A percentile compares a stretch with the other conserved stretches of the same genome.
phyloP scores from a whole-genome alignment of 768 basidiomycete species.

The Candolleomyces aberdarensis region DNA sequence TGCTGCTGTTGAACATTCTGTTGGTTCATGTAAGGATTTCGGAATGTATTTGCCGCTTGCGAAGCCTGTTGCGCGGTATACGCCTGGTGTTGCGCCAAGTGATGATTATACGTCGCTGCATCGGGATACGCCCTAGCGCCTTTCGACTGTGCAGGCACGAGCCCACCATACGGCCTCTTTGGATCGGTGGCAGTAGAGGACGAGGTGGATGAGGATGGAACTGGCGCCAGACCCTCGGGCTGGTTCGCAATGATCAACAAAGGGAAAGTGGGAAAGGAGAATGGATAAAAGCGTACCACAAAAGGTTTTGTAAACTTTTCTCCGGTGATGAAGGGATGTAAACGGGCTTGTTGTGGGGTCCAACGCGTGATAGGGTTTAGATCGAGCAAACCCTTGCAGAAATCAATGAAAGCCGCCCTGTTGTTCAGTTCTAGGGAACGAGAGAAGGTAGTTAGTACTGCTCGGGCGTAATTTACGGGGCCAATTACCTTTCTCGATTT shows the following conservation, averaged over 20 bases:
- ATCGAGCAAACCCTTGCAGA: conserved; percentile 91
- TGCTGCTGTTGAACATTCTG: conserved; percentile 27
- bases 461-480: not conserved
- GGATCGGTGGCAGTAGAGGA: conserved; percentile 46
- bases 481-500: conserved; percentile 82
- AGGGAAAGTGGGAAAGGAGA: not conserved
- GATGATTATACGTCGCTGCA: conserved; percentile 92
- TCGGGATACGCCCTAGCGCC: conserved; percentile 86
- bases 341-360: conserved; percentile 93
- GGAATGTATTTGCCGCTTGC: conserved; percentile 67
- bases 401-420: conserved; percentile 94
- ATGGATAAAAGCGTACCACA: not conserved
- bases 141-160: conserved; percentile 86
- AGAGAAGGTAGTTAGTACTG: conserved; percentile 5
- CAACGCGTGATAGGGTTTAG: conserved; percentile 94
- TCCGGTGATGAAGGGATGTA: conserved; percentile 97
- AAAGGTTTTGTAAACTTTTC: conserved; percentile 89
- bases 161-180: conserved; percentile 90
- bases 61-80: conserved; percentile 80
- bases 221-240: conserved; percentile 49
- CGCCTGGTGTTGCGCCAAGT: conserved; percentile 90
- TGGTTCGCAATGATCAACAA: conserved; percentile 15
- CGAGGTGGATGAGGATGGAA: conserved; percentile 27
- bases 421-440: conserved; percentile 78
- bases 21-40: conserved; percentile 78